Base-by-base conservation (phyloP, 2,329 filamentous ascomycete genomes). In the Sporothrix pallida region DNA sequence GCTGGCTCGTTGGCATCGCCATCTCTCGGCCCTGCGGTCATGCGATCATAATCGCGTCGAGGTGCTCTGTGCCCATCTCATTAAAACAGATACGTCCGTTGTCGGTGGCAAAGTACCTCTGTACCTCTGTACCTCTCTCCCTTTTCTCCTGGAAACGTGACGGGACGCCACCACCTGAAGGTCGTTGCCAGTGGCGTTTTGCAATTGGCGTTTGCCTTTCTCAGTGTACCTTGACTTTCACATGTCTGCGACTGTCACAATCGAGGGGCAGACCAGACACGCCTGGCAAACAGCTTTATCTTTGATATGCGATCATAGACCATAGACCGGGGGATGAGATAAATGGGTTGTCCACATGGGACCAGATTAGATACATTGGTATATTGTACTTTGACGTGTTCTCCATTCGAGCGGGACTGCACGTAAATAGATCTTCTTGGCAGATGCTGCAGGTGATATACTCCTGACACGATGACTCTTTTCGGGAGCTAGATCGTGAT, bases 201-300 rank as follows among this genome's bases (percentile, higher is more conserved):
- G 56, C 31, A 60, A 42, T 37, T 60, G 26, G 15, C 31, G 60
- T 44, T 46, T 65, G 37, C 60, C 37, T 37, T 15, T 56, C 37
- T 23, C 12, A 12, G 46, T 48, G 20, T 20, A 23, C 20, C 13
- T 42, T 15, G 60, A 65, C 37, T 65, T 65, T 65, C 60, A 65
- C 60, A 65, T 65, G 60, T 65, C 60, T 15, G 42, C 10, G 37
- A 63, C 17, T 23, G 60, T 46, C 60, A 13, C n/a, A 12, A 65
- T 46, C n/a, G 60, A 65, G 60, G 56, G 60, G 17, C 60, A 31
- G 31, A 44, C 31, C 48, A 17, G 7, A 52, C n/a, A 52, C 52
- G n/a, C 50, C 20, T n/a, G 17, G 9, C 52, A 20, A 13, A 56
- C 60, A 65, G 60, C 37, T 63, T 42, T 20, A 44, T 63, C 37